phyloP scores from a whole-genome alignment of 1,284 basidiomycete genomes.

The Sanghuangporus baumii region DNA sequence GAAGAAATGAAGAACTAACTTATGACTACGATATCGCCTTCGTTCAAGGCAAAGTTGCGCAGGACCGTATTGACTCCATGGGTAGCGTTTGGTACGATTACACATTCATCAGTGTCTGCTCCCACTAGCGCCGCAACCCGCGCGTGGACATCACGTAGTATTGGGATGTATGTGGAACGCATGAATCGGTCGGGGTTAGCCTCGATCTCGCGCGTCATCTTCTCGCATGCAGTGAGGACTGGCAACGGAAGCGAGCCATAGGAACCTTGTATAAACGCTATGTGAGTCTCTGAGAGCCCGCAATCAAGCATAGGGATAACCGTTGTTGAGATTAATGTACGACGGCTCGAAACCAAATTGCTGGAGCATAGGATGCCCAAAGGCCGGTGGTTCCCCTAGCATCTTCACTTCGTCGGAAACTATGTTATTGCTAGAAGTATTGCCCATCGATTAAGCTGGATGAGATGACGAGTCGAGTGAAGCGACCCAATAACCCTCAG shows the following conservation, averaged over 20 bases:
- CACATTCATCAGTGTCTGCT: slow-evolving; percentile 55
- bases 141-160: slow-evolving; percentile 39
- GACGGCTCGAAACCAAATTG: slow-evolving; percentile 54
- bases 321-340: slow-evolving; percentile 65
- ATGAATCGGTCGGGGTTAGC: slow-evolving; percentile 60
- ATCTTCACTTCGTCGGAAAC: not conserved
- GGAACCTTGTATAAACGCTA: no score
- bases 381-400: slow-evolving; percentile 35
- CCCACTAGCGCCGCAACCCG: slow-evolving; percentile 56
- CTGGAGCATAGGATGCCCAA: slow-evolving; percentile 54
- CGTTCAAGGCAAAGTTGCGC: slow-evolving; percentile 51
- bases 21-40: slow-evolving; percentile 43
- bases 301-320: slow-evolving; percentile 25
- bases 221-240: slow-evolving; percentile 47
- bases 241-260: slow-evolving; percentile 64
- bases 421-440: not conserved
- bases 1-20: slow-evolving; percentile 30
- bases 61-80: slow-evolving; percentile 65
- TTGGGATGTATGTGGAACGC: slow-evolving; percentile 35
- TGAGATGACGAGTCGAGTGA: not conserved
- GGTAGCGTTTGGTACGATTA: slow-evolving; percentile 62
- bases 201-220: slow-evolving; percentile 46
- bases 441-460: not conserved
- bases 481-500: not conserved
- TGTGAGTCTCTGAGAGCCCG: slow-evolving; percentile 39